phyloP scores from a whole-genome alignment of 352 stramenopile genomes.

The Pythium guiyangense region DNA sequence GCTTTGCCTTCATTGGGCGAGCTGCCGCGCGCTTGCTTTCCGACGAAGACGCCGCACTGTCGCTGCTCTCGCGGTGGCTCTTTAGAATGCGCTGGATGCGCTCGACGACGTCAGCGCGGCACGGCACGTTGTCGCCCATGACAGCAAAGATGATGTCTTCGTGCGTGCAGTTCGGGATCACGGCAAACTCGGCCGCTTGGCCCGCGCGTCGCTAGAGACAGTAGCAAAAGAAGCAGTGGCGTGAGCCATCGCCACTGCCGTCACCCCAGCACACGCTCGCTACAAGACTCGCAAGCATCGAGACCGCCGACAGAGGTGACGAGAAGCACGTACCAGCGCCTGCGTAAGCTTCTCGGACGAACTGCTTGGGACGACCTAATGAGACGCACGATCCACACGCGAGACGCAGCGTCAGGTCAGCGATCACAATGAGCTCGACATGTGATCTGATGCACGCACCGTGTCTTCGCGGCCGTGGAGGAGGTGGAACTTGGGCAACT shows the following conservation, averaged over 20 bases:
- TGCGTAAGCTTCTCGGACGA: constrained; percentile 50
- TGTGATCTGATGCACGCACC: constrained; percentile 13
- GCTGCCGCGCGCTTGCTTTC: constrained; percentile 10
- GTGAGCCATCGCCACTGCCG: too few relatives aligned
- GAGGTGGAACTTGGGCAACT: constrained; percentile 47
- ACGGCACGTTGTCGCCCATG: constrained; percentile 58
- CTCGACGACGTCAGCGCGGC: constrained; percentile 29
- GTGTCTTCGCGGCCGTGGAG: constrained; percentile 52
- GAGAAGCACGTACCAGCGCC: constrained; percentile 30
- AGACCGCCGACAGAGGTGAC: too few relatives aligned
- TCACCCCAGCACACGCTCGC: background rate
- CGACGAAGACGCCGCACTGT: background rate
- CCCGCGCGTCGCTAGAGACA: constrained; percentile 28
- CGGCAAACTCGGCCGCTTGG: constrained; percentile 33
- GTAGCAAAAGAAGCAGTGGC: too few relatives aligned
- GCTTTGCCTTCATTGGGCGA: background rate
- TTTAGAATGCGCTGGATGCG: constrained; percentile 38
- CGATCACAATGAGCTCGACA: background rate
- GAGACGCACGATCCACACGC: background rate
- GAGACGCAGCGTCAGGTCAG: background rate
- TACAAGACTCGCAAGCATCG: too few relatives aligned
- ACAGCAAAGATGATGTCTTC: constrained; percentile 63
- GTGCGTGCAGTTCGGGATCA: constrained; percentile 50
- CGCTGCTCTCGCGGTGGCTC: background rate
- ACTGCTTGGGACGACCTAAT: constrained; percentile 47